Evolutionary conservation across 495 filamentous ascomycete genomes (phyloP).

Genomic region (Daldinia grandis): DNA sequence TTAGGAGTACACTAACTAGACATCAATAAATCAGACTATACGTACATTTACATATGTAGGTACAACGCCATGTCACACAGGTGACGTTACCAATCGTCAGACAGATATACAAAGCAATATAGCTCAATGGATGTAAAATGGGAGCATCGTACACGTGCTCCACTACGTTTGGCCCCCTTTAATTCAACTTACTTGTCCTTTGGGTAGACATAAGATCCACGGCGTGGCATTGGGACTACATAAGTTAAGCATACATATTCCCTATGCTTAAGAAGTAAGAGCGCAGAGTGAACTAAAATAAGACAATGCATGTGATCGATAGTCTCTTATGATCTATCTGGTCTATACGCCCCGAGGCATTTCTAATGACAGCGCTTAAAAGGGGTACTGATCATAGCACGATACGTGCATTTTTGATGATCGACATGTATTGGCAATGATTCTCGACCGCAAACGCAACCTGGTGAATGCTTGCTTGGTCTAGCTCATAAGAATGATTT

Average conservation of each 20-base stretch:
- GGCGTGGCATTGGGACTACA: neutral
- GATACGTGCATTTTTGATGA: slow-evolving; percentile 1
- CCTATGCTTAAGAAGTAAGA: neutral
- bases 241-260: neutral
- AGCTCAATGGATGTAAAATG: neutral
- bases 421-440: slow-evolving; percentile 1
- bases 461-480: neutral
- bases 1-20: neutral
- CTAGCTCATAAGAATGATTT: neutral
- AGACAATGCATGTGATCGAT: slow-evolving; percentile 5
- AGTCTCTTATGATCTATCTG: slow-evolving; percentile 33
- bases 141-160: slow-evolving; percentile 2
- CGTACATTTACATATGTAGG: slow-evolving; percentile 6
- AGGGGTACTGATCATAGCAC: slow-evolving; percentile 25
- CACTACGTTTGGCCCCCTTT: neutral
- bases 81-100: slow-evolving; percentile 13
- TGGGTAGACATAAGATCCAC: neutral
- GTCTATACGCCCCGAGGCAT: slow-evolving; percentile 23
- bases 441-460: slow-evolving; percentile 1
- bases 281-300: neutral
- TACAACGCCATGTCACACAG: slow-evolving; percentile 23
- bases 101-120: neutral
- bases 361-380: slow-evolving; percentile 12
- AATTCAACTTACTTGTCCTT: neutral
- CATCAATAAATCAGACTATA: neutral